A percentile compares a stretch with the other conserved stretches of the same genome.
Evolutionary conservation across 768 basidiomycete species (phyloP).

Genomic region (Lactarius vividus): DNA sequence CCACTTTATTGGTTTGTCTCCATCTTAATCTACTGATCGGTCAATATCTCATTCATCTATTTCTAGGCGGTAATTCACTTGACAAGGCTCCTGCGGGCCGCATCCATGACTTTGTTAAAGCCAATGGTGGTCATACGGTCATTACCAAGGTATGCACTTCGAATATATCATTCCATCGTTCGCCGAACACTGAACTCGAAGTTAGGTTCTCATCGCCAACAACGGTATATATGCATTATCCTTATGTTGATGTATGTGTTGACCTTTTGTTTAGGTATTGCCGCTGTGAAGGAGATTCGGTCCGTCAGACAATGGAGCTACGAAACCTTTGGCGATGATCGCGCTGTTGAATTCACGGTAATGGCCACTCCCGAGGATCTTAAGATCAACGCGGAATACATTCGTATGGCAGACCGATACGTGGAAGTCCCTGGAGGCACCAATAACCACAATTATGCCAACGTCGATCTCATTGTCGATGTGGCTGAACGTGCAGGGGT

Average conservation of each 20-base stretch:
- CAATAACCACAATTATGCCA: constrained; percentile 99
- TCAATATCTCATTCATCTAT: constrained; percentile 23
- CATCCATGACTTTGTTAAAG: constrained; percentile 88
- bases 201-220: constrained; percentile 96
- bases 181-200: constrained; percentile 10
- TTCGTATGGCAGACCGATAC: constrained; percentile 99
- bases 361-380: constrained; percentile 99
- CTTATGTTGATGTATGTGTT: not conserved
- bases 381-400: constrained; percentile 99
- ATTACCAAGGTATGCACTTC: constrained; percentile 81
- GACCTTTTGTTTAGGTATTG: constrained; percentile 67
- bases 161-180: not conserved
- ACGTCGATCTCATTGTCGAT: constrained; percentile 98
- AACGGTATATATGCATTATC: constrained; percentile 58
- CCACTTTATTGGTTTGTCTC: constrained; percentile 57
- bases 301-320: constrained; percentile 99
- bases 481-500: constrained; percentile 96
- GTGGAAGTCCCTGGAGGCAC: constrained; percentile 98
- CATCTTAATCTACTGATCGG: constrained; percentile 11
- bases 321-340: constrained; percentile 96
- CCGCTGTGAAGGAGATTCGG: constrained; percentile 98
- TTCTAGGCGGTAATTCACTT: constrained; percentile 85
- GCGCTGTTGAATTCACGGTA: constrained; percentile 96
- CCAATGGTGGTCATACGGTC: constrained; percentile 93
- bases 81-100: constrained; percentile 76